phyloP scores from a whole-genome alignment of 2,329 filamentous ascomycete species.

The Aspergillus versicolor region DNA sequence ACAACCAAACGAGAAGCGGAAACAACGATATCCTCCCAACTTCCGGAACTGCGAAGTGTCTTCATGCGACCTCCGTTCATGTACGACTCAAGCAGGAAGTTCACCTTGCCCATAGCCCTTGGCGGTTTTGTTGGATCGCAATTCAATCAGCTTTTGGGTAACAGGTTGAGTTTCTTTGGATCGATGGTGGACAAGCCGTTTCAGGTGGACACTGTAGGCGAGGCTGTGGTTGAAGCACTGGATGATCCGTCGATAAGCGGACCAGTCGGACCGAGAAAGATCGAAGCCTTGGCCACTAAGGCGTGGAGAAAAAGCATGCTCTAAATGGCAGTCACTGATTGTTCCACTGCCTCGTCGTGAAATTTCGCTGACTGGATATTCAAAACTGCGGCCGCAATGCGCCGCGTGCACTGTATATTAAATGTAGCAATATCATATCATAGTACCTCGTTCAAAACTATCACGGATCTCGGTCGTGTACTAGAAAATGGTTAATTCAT shows the following conservation, averaged over 20 bases:
- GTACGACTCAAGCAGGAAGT: conserved; percentile 77
- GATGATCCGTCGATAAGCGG: conserved; percentile 71
- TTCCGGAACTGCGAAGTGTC: conserved; percentile 73
- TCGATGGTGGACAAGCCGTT: conserved; percentile 81
- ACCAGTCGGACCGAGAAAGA: conserved; percentile 72
- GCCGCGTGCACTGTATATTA: conserved; percentile 18
- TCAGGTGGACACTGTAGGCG: conserved; percentile 81
- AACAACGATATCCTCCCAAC: conserved; percentile 66
- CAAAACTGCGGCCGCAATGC: not conserved
- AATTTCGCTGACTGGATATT: not conserved
- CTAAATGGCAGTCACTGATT: conserved; percentile 42
- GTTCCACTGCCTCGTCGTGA: not conserved
- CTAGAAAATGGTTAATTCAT: conserved; percentile 33
- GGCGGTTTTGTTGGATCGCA: conserved; percentile 71
- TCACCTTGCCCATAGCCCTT: conserved; percentile 83
- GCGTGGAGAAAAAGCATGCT: conserved; percentile 91
- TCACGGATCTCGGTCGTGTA: conserved; percentile 97
- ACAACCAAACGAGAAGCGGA: conserved; percentile 91
- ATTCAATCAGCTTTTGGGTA: conserved; percentile 75
- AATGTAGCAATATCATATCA: conserved; percentile 63
- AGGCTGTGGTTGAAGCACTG: conserved; percentile 86
- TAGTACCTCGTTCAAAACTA: conserved; percentile 95
- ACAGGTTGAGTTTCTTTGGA: conserved; percentile 76
- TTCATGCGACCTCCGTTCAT: conserved; percentile 86
- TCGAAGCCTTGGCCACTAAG: conserved; percentile 76